Percentiles rank a stretch among this genome's conserved stretches.
phyloP scores from a whole-genome alignment of 108 stramenopile species.

The Bacterosira constricta region DNA sequence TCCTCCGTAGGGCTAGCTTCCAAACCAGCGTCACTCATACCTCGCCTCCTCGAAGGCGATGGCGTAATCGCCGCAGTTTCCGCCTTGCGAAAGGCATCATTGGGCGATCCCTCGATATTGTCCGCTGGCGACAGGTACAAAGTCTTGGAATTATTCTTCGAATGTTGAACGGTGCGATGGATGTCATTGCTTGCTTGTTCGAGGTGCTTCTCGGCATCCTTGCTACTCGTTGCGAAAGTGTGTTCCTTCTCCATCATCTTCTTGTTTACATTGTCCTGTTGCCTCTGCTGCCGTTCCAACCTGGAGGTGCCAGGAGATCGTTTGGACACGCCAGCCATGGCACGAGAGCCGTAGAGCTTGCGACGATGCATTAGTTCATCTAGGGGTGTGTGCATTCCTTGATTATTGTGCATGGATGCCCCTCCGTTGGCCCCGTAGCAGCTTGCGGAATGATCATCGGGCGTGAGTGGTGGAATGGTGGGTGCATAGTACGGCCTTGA shows the following conservation, averaged over 20 bases:
- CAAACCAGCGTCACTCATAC: neutral
- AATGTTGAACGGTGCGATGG: neutral
- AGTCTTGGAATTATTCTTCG: neutral
- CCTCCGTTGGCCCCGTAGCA: conserved; percentile 2
- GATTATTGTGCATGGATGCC: too few species aligned
- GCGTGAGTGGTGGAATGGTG: conserved; percentile 20
- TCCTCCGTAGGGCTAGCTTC: too few species aligned
- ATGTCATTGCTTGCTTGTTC: neutral
- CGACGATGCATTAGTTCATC: conserved; percentile 42
- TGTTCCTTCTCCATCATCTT: neutral
- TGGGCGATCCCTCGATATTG: conserved; percentile 2
- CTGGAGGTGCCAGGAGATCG: conserved; percentile 1
- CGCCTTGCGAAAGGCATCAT: neutral
- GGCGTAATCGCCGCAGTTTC: conserved; percentile 27
- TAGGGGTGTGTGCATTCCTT: conserved; percentile 7
- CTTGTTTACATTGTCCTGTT: neutral
- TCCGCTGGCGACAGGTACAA: conserved; percentile 24
- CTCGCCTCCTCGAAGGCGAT: conserved; percentile 10
- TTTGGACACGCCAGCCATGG: neutral
- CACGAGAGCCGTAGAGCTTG: conserved; percentile 19
- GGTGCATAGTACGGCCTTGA: conserved; percentile 9
- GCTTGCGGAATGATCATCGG: neutral
- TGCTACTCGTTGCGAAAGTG: too few species aligned
- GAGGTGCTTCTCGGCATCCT: neutral
- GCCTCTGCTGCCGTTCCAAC: neutral